A percentile compares a stretch with the other conserved stretches of the same genome.
phyloP scores from a whole-genome alignment of 2,329 filamentous ascomycete genomes.

The Botrytis paeoniae region DNA sequence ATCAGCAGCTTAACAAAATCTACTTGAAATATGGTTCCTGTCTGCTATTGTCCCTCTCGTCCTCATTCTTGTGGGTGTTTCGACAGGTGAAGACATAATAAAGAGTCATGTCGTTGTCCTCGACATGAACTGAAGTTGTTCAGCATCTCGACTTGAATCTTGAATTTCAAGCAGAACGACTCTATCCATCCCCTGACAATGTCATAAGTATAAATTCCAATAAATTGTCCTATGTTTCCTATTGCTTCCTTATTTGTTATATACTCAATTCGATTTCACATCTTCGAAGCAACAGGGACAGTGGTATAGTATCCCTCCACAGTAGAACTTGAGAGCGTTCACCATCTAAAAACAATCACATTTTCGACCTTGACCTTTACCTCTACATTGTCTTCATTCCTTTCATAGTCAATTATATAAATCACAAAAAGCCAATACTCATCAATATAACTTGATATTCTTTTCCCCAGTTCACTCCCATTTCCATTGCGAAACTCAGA shows the following conservation, averaged over 20 bases:
- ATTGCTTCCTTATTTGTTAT: too few species aligned
- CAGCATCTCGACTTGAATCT: not conserved
- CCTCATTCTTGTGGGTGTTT: not conserved
- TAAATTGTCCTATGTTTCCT: too few species aligned
- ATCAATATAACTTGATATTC: not conserved
- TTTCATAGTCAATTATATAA: not conserved
- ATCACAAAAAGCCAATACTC: not conserved
- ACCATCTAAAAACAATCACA: not conserved
- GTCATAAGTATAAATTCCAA: not conserved
- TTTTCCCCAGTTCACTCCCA: not conserved
- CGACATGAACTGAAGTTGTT: too few species aligned
- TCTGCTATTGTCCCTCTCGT: not conserved
- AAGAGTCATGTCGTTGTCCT: not conserved
- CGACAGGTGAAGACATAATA: not conserved
- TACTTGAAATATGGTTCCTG: not conserved
- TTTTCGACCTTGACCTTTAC: not conserved
- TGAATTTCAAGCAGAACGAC: not conserved
- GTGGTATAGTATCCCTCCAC: not conserved
- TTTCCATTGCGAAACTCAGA: not conserved
- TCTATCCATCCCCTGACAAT: not conserved
- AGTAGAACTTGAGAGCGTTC: not conserved
- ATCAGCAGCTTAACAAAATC: not conserved
- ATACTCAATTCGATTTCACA: not conserved
- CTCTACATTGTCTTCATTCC: too few species aligned
- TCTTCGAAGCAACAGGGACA: not conserved